Evolutionary conservation across 352 stramenopile genomes (phyloP).

Genomic region (Phytophthora melonis): DNA sequence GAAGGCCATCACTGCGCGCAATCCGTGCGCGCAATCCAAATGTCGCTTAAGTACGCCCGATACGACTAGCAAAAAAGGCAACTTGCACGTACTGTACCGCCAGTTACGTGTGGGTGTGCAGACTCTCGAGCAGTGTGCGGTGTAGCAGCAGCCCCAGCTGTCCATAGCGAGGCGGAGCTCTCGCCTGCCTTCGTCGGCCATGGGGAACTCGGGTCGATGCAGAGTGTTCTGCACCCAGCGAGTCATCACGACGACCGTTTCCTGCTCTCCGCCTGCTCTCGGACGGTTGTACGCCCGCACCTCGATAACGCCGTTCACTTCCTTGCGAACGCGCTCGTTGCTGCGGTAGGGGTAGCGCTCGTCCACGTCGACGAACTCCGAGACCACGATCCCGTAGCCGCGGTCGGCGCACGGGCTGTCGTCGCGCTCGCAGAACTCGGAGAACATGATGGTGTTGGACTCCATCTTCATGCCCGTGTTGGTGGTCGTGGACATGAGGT

Average conservation of each 20-base stretch:
- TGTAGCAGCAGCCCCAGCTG: conserved; percentile 40
- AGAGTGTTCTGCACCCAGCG: conserved; percentile 43
- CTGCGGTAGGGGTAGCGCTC: conserved; percentile 39
- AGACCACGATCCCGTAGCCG: conserved; percentile 36
- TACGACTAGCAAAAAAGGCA: conserved; percentile 14
- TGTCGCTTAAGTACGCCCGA: conserved; percentile 21
- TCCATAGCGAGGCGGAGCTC: conserved; percentile 40
- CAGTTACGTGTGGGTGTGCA: conserved; percentile 22
- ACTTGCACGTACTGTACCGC: background rate
- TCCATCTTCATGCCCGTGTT: conserved; percentile 42
- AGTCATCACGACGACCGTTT: conserved; percentile 42
- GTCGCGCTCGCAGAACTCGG: conserved; percentile 37
- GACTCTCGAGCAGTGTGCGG: conserved; percentile 35
- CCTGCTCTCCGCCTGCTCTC: conserved; percentile 5
- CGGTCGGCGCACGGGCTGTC: conserved; percentile 23
- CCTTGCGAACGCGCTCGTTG: conserved; percentile 34
- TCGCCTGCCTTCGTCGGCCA: conserved; percentile 25
- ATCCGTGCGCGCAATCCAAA: conserved; percentile 22
- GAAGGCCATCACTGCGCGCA: conserved; percentile 8
- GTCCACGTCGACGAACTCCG: conserved; percentile 45
- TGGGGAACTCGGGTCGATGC: conserved; percentile 35
- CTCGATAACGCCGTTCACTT: conserved; percentile 41
- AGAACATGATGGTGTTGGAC: conserved; percentile 54
- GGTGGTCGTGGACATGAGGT: conserved; percentile 48
- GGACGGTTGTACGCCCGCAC: conserved; percentile 29